Percentiles rank a stretch among this genome's conserved stretches.
Conservation (phyloP, 2,329 filamentous ascomycete genomes). For the Colletotrichum sp. region DNA sequence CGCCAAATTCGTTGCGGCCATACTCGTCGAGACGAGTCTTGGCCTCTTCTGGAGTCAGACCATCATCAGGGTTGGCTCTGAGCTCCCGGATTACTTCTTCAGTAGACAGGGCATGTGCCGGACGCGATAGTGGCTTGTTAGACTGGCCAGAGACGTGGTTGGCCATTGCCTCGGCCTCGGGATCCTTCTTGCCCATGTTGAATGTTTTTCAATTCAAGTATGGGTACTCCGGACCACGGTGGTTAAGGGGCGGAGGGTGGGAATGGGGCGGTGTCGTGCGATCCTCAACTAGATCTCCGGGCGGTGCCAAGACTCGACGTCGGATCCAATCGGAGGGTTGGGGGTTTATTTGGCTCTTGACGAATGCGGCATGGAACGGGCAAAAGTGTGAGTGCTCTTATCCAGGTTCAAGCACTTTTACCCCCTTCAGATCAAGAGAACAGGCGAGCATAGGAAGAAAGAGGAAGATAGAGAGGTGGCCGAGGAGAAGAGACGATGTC, state of each 20-base stretch:
- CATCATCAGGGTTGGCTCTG: conserved; percentile 58
- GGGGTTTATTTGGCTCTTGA: neutral
- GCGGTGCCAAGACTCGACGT: neutral
- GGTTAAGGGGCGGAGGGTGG: neutral
- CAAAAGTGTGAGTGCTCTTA: conserved; percentile 20
- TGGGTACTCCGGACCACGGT: neutral
- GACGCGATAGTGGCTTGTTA: conserved; percentile 59
- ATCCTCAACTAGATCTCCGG: neutral
- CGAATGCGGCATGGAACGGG: conserved; percentile 4
- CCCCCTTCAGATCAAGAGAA: conserved; percentile 17
- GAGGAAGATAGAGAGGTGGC: neutral
- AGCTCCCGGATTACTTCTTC: conserved; percentile 60
- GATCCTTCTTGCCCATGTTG: conserved; percentile 28
- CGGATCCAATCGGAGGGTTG: neutral
- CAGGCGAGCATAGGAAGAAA: conserved; percentile 12
- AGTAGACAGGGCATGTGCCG: conserved; percentile 66
- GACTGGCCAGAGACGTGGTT: conserved; percentile 45
- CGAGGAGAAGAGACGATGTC: neutral
- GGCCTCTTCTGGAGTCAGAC: conserved; percentile 60
- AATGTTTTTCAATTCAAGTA: neutral
- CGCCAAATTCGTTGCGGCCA: conserved; percentile 68
- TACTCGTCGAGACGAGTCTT: conserved; percentile 58
- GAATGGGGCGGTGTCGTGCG: neutral
- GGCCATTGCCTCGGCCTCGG: conserved; percentile 23
- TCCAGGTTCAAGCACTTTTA: conserved; percentile 21